phyloP scores from a whole-genome alignment of 768 basidiomycete species.

The Paxillus involutus region DNA sequence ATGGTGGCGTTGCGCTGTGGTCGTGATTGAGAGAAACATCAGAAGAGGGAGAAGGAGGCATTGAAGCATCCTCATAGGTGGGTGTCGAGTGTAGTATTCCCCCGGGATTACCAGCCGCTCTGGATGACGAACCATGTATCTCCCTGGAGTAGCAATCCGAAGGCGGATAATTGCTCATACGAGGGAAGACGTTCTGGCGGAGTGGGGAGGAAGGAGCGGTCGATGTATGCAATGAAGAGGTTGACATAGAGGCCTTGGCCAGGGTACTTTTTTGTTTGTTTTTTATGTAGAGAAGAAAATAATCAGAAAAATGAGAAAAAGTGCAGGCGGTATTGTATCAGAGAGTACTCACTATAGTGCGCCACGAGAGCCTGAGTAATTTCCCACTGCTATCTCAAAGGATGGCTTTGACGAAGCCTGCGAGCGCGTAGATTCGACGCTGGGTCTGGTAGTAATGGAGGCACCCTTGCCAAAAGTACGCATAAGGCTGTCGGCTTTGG shows the following conservation, averaged over 20 bases:
- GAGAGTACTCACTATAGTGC: constrained; percentile 55
- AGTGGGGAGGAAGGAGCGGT: constrained; percentile 17
- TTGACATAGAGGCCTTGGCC: constrained; percentile 61
- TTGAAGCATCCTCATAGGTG: constrained; percentile 1
- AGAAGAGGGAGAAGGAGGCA: constrained; percentile 9
- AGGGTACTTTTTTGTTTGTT: constrained; percentile 43
- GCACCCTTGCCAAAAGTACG: constrained; percentile 47
- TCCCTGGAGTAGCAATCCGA: constrained; percentile 9
- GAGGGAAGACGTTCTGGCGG: constrained; percentile 46
- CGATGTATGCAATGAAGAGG: constrained; percentile 45
- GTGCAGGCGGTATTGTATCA: not conserved
- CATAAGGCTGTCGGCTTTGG: constrained; percentile 37
- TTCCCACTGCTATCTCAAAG: constrained; percentile 56
- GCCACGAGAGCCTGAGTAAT: constrained; percentile 49
- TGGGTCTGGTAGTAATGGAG: constrained; percentile 52
- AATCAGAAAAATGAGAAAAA: not conserved
- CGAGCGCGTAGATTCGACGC: constrained; percentile 61
- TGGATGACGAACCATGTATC: constrained; percentile 1
- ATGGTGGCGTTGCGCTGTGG: constrained; percentile 14
- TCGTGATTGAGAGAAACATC: constrained; percentile 12
- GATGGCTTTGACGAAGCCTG: constrained; percentile 52
- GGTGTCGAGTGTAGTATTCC: constrained; percentile 2
- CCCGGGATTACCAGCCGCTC: constrained; percentile 9
- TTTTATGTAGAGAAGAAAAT: not conserved
- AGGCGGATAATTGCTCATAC: constrained; percentile 12